Base-by-base conservation (phyloP, 108 stramenopile genomes). In the Cylindrotheca closterium region DNA sequence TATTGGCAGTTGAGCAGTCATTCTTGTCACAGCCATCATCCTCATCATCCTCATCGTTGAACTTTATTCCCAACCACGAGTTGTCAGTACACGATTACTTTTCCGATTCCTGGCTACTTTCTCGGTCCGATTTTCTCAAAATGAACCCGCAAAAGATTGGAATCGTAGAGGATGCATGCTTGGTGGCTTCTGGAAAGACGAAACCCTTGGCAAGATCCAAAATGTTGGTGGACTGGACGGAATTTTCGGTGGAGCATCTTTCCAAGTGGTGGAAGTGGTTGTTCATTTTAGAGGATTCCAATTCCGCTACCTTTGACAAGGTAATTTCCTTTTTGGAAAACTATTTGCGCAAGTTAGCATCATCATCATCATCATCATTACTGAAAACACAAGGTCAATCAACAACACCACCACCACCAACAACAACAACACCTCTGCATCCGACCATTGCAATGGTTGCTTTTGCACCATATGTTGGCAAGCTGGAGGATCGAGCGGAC, bases 401-500 rank as follows among this genome's bases (percentile, higher is more conserved):
- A 42, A 42, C 28, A 57, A 12, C 0, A 57, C 12, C 55, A 30
- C 1, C 55, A 27, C 10, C 37, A 42, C 7, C 55, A n/a, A 28
- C 30, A 24, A 18, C 24, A 30, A 25, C 28, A 33, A 25, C 55
- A 30, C 30, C 67, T 18, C 42, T 60, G 19, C 30, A 21, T 0
- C n/a, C 30, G 51, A 68, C 67, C 5, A 68, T 68, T 51, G 67
- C 58, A 18, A 21, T 68, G 47, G 33, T 68, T 22, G 67, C 67
- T 21, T 68, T 68, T 60, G 29, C 29, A 45, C 29, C 60, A 48
- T 68, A 68, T 56, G 29, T 30, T 27, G 37, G 21, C 33, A 32
- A 15, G n/a, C 28, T 7, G 4, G 55, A 28, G 15, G 29, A 27
- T 30, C 21, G 51, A 27, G 32, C n/a, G 19, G 4, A 17, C 8